These are phyloP conservation scores for Rhinocladiella mackenziei DNA, from an alignment of 2,329 filamentous ascomycete genomes.

Conservation along the genomic window DNA sequence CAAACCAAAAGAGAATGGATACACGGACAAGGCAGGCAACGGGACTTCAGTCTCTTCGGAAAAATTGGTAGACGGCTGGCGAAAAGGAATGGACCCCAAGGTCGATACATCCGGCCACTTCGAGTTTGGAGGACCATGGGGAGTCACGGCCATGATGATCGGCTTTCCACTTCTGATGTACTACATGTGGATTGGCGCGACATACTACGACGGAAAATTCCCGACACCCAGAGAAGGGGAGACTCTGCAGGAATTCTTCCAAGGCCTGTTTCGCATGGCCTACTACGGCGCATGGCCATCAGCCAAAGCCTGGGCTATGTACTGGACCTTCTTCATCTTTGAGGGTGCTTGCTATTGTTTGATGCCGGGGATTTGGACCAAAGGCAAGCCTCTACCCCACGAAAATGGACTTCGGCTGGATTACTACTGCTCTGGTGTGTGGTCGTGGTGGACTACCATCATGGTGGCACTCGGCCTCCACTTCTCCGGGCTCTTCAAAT, in stretches of 20 bases:
- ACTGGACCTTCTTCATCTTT: conserved; percentile 88
- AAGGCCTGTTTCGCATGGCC: conserved; percentile 66
- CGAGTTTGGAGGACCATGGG: conserved; percentile 86
- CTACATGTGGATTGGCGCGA: conserved; percentile 98
- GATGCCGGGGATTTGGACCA: conserved; percentile 80
- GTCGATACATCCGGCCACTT: conserved; percentile 51
- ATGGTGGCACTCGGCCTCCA: conserved; percentile 67
- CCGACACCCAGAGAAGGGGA: conserved; percentile 65
- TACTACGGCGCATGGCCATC: conserved; percentile 83
- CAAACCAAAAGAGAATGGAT: conserved; percentile 9
- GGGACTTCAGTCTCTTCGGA: conserved; percentile 9
- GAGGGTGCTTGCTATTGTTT: conserved; percentile 78
- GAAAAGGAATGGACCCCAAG: conserved; percentile 41
- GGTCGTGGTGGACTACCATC: conserved; percentile 84
- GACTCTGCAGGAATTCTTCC: conserved; percentile 65
- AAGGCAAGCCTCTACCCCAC: conserved; percentile 83
- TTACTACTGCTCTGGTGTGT: conserved; percentile 92
- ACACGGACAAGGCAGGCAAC: conserved; percentile 7
- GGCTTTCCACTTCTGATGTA: conserved; percentile 94
- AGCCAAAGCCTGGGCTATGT: conserved; percentile 80
- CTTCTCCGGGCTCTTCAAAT: conserved; percentile 75
- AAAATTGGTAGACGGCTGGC: conserved; percentile 41
- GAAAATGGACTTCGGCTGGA: conserved; percentile 77
- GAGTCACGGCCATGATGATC: conserved; percentile 80
- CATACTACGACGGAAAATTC: conserved; percentile 82